phyloP scores from a whole-genome alignment of 2,329 filamentous ascomycete genomes.

The Claviceps humidiphila region DNA sequence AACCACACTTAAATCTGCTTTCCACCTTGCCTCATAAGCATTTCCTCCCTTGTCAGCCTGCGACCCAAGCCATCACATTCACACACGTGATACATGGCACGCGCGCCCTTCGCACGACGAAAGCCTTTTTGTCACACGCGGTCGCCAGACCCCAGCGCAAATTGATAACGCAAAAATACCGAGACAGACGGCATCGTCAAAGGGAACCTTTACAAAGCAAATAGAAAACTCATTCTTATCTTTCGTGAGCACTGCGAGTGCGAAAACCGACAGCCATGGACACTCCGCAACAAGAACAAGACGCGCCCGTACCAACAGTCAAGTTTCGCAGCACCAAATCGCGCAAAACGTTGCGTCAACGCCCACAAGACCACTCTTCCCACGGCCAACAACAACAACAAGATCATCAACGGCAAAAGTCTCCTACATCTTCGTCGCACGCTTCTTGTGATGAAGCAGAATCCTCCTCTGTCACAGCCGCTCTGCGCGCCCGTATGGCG shows the following conservation, averaged over 20 bases:
- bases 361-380: slow-evolving; percentile 18
- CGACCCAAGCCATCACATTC: not conserved
- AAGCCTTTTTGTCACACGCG: not conserved
- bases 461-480: slow-evolving; percentile 29
- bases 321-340: slow-evolving; percentile 47
- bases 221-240: not conserved
- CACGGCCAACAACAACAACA: not conserved
- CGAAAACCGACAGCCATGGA: slow-evolving; percentile 9
- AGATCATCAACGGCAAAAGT: not conserved
- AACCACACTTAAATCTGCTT: no score
- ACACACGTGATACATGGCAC: not conserved
- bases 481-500: slow-evolving; percentile 38
- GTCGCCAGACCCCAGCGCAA: not conserved
- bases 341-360: slow-evolving; percentile 45
- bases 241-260: no score
- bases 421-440: not conserved
- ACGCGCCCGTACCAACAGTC: slow-evolving; percentile 18
- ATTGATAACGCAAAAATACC: not conserved
- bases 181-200: no score
- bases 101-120: not conserved
- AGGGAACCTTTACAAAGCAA: no score
- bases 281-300: slow-evolving; percentile 8
- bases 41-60: not conserved
- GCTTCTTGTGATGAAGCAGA: slow-evolving; percentile 14
- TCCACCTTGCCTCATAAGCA: no score